Evolutionary conservation across 2,329 filamentous ascomycete genomes (phyloP), one percentile per base, ranked within the genome.

Genomic region (Neonectria punicea): DNA sequence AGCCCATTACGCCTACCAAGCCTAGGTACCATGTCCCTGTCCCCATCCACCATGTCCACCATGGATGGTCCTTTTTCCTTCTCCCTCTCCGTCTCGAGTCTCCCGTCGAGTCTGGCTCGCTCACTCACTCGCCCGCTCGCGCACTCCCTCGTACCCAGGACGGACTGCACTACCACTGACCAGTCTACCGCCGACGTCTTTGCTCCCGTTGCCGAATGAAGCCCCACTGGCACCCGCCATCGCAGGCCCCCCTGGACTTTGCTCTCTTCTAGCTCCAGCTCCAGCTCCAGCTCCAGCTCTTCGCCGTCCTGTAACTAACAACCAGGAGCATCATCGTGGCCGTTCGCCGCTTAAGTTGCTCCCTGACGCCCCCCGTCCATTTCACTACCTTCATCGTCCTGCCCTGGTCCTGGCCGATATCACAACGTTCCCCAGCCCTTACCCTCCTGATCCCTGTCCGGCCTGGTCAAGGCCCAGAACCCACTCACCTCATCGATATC

Each of bases 181-280:
- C 36, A 41, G 10, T 51, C 53, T 28, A 28, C 30, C 20, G 34
- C 22, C 36, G 28, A 43, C 22, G 22, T 50, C 41, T 65, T 65
- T 58, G 58, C 63, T 70, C 64, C 67, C 47, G 69, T 44, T 73
- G 69, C 70, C 68, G 67, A 60, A 58, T 59, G 49, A 44, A 58
- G 72, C 55, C 70, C 70, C 70, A 73, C 72, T 68, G 64, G 68
- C 69, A 66, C 63, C 72, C 68, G 69, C 66, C 61, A 68, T 68
- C 56, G 54, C 66, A 73, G 63, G 66, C 57, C 57, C 56, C 66
- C 72, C 71, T 68, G 69, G 70, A 46, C 25, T 25, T 6, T 25
- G 25, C 25, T 25, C 25, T 25, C 25, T 25, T 25, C 25, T 25
- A 25, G 25, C 25, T 25, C 25, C 25, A 25, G 25, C 25, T 25